Evolutionary conservation across 2,329 filamentous ascomycete genomes (phyloP), one percentile per base, ranked within the genome.

Genomic region (Penicillium sp.): DNA sequence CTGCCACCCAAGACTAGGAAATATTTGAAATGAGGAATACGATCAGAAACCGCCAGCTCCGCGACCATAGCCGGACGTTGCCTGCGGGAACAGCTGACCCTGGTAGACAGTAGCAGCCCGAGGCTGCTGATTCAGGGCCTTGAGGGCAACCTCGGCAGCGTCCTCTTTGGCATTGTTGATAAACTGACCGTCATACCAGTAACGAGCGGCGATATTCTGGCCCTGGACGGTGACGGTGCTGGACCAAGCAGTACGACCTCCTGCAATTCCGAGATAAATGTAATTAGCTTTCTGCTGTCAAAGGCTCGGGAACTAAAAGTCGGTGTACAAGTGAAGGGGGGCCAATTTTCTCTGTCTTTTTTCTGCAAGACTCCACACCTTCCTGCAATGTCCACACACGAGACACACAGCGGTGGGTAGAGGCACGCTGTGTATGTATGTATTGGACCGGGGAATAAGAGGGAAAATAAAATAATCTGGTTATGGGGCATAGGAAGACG

Each of bases 171-270:
- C 91, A 69, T 95, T 95, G 79, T 92, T 85, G 73, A 93, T 81
- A 69, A 90, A 91, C 71, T 90, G 86, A 58, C 91, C 91, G 73
- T 95, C 91, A 75, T 96, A 96, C 90, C 90, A 96, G 76, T 86
- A 96, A 60, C 90, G 84, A 44, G 91, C 91, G n/a, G 81, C 71
- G 66, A 90, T 82, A 44, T 77, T 81, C 48, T 81, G 77, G 51
- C 86, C 87, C 64, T 84, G 80, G 55, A 96, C 83, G n/a, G 80
- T 85, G 56, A 96, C 90, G 56, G 82, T 83, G 78, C 88, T 89
- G 55, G 90, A 93, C 91, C 91, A 96, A 55, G 91, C 91, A 56
- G 91, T 96, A 66, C 91, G 89, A 63, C 91, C 91, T 64, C 91
- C 91, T 94, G 66, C 53, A 61, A 48, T 58, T 41, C 59, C 56